These are phyloP conservation scores for Dissophora ornata DNA, from an alignment of 192 early-diverging fungal genomes.

Conservation along the genomic window DNA sequence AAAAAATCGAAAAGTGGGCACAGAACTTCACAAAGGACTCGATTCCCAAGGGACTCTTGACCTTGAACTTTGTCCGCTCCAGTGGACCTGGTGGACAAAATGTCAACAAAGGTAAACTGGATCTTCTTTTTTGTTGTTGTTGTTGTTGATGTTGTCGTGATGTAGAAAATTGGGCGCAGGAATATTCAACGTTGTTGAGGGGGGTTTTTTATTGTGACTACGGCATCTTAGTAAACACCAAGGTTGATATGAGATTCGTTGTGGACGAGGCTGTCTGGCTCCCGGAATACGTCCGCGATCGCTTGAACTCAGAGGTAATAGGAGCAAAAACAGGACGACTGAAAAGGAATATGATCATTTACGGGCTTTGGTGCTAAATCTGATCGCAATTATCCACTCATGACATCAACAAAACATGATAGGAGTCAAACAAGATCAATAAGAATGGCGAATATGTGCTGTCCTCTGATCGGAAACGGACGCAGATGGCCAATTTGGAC, in stretches of 20 bases:
- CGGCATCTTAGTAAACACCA: constrained; percentile 76
- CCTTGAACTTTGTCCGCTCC: constrained; percentile 72
- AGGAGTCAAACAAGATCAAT: constrained; percentile 70
- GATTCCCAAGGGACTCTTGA: constrained; percentile 71
- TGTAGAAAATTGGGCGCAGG: too few species aligned
- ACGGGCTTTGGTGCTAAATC: too few species aligned
- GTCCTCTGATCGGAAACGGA: constrained; percentile 79
- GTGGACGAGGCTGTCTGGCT: constrained; percentile 78
- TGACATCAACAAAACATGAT: background rate
- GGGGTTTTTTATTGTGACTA: too few species aligned
- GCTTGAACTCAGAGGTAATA: constrained; percentile 63
- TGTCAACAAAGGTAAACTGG: constrained; percentile 85
- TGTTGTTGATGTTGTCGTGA: too few species aligned
- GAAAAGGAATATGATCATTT: too few species aligned
- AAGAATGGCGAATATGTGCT: constrained; percentile 79
- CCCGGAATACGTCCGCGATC: constrained; percentile 74
- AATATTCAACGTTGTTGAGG: too few species aligned
- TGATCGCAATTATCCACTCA: too few species aligned
- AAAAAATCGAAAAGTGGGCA: constrained; percentile 58
- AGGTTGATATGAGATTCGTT: constrained; percentile 83
- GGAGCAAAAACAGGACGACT: too few species aligned
- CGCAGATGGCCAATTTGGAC: constrained; percentile 81
- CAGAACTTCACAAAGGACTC: constrained; percentile 61
- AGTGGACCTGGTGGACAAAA: constrained; percentile 93
- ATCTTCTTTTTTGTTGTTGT: too few species aligned